Conservation (phyloP, 306 rosid species). For the Trifolium repens region DNA sequence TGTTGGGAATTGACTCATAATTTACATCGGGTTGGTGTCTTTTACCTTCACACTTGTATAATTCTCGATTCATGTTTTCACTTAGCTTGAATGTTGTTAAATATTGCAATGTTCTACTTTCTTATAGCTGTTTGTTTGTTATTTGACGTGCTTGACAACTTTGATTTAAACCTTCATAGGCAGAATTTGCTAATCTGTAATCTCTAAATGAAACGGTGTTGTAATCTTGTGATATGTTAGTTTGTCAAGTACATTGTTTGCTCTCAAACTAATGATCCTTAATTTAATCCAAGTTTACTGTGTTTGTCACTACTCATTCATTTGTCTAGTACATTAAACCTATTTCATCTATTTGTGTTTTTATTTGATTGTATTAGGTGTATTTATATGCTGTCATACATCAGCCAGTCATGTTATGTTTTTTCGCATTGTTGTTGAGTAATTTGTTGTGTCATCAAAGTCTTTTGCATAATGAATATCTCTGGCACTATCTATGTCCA, state of each 20-base stretch:
- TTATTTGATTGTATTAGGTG: background rate
- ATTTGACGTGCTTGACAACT: background rate
- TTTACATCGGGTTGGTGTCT: conserved; percentile 72
- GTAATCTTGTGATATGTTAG: background rate
- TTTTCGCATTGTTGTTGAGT: background rate
- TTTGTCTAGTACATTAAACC: background rate
- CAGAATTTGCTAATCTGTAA: conserved; percentile 11
- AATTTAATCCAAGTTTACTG: conserved; percentile 11
- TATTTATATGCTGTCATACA: conserved; percentile 4
- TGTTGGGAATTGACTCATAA: conserved; percentile 92
- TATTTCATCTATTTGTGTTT: background rate
- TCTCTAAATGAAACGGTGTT: conserved; percentile 6
- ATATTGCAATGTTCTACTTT: background rate
- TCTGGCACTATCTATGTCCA: background rate
- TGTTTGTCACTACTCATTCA: background rate
- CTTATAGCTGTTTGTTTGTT: conserved; percentile 21
- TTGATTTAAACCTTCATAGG: background rate
- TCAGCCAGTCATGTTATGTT: background rate
- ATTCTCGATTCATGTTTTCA: conserved; percentile 9
- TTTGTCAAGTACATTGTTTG: background rate
- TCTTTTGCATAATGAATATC: background rate
- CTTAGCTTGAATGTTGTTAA: background rate
- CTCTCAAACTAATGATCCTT: background rate
- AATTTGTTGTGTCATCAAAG: background rate
- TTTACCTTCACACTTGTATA: background rate